These are phyloP conservation scores for Leccinum ponderosum DNA, from an alignment of 1,284 basidiomycete species.

Conservation along the genomic window DNA sequence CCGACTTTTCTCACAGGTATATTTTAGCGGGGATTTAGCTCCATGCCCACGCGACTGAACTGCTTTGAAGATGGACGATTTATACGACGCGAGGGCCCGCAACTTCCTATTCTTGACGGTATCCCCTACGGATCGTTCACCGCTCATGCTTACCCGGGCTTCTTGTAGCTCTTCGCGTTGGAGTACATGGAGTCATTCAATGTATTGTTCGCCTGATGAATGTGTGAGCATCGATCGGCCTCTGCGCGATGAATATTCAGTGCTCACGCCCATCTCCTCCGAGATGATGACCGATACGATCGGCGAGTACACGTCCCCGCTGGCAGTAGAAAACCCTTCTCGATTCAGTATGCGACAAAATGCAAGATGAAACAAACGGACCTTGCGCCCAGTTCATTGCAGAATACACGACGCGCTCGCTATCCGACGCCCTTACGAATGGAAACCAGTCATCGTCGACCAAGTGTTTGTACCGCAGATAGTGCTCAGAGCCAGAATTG, in stretches of 20 bases:
- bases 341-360: not conserved
- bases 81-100: constrained; percentile 56
- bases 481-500: constrained; percentile 49
- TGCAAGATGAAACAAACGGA: constrained; percentile 23
- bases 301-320: constrained; percentile 41
- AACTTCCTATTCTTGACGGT: constrained; percentile 68
- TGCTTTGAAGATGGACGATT: constrained; percentile 46
- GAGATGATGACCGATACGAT: constrained; percentile 53
- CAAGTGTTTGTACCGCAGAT: constrained; percentile 51
- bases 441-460: constrained; percentile 48
- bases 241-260: not conserved
- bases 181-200: constrained; percentile 72
- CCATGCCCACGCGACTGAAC: constrained; percentile 54
- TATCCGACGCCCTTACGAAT: constrained; percentile 67
- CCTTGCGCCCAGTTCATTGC: constrained; percentile 74
- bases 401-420: constrained; percentile 63
- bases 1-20: constrained; percentile 57
- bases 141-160: constrained; percentile 46
- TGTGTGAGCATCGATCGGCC: not conserved
- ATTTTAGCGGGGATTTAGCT: constrained; percentile 9
- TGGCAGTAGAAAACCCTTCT: constrained; percentile 55
- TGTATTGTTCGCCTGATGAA: constrained; percentile 64
- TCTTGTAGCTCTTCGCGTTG: constrained; percentile 48
- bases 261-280: constrained; percentile 53
- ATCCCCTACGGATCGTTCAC: constrained; percentile 60